Percentiles rank a stretch among this genome's conserved stretches.
Conservation (phyloP, 2,329 filamentous ascomycete genomes). For the Diaporthe longicolla region DNA sequence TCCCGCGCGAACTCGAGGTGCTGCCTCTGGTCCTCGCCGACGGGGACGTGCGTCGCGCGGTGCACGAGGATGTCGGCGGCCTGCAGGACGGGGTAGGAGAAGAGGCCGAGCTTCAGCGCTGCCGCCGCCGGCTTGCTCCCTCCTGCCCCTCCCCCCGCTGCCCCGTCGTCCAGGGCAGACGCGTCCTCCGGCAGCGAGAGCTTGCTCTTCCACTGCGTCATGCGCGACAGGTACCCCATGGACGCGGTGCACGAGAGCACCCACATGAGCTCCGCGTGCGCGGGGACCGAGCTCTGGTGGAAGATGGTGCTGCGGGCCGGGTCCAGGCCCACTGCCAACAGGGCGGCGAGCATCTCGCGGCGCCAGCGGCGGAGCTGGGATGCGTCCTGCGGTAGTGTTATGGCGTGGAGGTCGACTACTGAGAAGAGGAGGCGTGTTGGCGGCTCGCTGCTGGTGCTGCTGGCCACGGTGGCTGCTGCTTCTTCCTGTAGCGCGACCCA, state of each 20-base stretch:
- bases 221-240: constrained; percentile 94
- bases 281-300: constrained; percentile 81
- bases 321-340: constrained; percentile 88
- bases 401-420: constrained; percentile 93
- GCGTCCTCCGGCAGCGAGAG: constrained; percentile 73
- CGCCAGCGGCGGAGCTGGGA: constrained; percentile 73
- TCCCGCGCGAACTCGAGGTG: constrained; percentile 94
- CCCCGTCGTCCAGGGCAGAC: constrained; percentile 62
- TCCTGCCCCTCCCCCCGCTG: not conserved
- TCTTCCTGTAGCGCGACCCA: constrained; percentile 87
- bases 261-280: constrained; percentile 96
- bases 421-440: constrained; percentile 79
- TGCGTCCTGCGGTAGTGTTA: constrained; percentile 82
- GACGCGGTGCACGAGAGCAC: constrained; percentile 92
- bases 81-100: constrained; percentile 96
- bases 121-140: constrained; percentile 56
- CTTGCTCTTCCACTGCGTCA: constrained; percentile 99
- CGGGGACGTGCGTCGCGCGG: constrained; percentile 92
- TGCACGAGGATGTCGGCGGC: constrained; percentile 89
- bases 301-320: constrained; percentile 85
- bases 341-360: constrained; percentile 81
- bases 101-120: constrained; percentile 85
- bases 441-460: not conserved
- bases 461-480: constrained; percentile 61
- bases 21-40: constrained; percentile 95